Conservation (phyloP, 2,329 filamentous ascomycete species). For the Penicillium sp. region DNA sequence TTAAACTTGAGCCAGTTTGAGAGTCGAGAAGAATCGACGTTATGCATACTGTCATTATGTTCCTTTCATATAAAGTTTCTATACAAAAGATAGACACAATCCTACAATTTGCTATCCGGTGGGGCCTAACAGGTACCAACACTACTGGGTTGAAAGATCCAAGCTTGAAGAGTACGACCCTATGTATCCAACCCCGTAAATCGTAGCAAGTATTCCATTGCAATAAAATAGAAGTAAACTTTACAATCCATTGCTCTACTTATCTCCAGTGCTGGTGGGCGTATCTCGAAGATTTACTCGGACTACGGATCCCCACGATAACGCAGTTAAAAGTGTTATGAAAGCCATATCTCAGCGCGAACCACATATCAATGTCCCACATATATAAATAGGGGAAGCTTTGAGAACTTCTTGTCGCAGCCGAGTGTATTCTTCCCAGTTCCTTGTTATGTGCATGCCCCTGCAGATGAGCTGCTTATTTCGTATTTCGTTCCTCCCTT, state of each 20-base stretch:
- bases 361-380: background rate
- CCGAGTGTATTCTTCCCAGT: background rate
- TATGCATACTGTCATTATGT: background rate
- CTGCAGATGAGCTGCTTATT: background rate
- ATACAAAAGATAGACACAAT: background rate
- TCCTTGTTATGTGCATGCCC: background rate
- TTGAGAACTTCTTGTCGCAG: background rate
- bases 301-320: slow-evolving; percentile 16
- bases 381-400: background rate
- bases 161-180: background rate
- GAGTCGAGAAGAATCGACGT: background rate
- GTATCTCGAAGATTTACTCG: slow-evolving; percentile 14
- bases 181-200: background rate
- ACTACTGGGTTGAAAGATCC: background rate
- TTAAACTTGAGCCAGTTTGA: background rate
- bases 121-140: background rate
- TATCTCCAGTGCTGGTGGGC: slow-evolving; percentile 5
- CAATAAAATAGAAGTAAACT: background rate
- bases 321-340: slow-evolving; percentile 13
- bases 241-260: background rate
- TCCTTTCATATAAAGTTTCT: background rate
- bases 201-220: background rate
- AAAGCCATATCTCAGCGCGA: background rate
- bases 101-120: background rate
- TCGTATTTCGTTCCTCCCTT: slow-evolving; percentile 3